These are phyloP conservation scores for Ophiostoma angusticollis DNA, from an alignment of 2,329 filamentous ascomycete genomes.

Conservation along the genomic window DNA sequence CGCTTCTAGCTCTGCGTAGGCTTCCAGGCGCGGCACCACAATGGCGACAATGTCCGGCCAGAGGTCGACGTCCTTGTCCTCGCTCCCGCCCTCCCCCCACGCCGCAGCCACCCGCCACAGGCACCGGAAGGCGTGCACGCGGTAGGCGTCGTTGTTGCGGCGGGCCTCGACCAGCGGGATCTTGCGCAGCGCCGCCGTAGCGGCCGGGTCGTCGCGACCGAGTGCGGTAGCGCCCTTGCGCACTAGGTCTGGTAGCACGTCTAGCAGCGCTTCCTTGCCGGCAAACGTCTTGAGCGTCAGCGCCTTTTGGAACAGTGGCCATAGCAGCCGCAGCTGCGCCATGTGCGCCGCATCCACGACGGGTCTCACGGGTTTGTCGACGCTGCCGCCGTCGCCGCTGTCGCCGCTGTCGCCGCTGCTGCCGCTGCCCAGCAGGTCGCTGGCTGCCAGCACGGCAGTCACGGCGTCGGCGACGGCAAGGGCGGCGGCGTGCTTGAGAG, in stretches of 20 bases:
- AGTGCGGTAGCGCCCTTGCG: conserved; percentile 47
- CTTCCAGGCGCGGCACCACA: conserved; percentile 48
- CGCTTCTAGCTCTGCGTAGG: conserved; percentile 30
- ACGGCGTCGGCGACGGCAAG: conserved; percentile 66
- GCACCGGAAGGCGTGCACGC: conserved; percentile 58
- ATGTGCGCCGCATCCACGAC: conserved; percentile 43
- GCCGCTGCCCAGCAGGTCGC: conserved; percentile 42
- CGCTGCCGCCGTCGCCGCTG: no score
- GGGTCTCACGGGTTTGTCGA: no score
- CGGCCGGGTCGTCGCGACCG: conserved; percentile 36
- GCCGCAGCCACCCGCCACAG: conserved; percentile 61
- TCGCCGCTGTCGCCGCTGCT: no score
- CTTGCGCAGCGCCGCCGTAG: conserved; percentile 61
- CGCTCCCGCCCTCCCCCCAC: no score
- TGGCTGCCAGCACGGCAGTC: conserved; percentile 47
- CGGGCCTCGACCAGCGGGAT: conserved; percentile 78
- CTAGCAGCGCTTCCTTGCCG: conserved; percentile 76
- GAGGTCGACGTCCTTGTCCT: conserved; percentile 62
- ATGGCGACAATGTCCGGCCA: conserved; percentile 54
- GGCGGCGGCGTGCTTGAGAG: conserved; percentile 76
- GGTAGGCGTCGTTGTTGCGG: conserved; percentile 76
- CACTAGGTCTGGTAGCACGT: conserved; percentile 67
- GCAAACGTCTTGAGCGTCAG: conserved; percentile 83
- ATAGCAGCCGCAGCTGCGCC: conserved; percentile 50
- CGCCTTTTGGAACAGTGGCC: conserved; percentile 73